Base-by-base conservation (phyloP, 2,329 filamentous ascomycete species). In the Mycosphaerelloides madeirae region DNA sequence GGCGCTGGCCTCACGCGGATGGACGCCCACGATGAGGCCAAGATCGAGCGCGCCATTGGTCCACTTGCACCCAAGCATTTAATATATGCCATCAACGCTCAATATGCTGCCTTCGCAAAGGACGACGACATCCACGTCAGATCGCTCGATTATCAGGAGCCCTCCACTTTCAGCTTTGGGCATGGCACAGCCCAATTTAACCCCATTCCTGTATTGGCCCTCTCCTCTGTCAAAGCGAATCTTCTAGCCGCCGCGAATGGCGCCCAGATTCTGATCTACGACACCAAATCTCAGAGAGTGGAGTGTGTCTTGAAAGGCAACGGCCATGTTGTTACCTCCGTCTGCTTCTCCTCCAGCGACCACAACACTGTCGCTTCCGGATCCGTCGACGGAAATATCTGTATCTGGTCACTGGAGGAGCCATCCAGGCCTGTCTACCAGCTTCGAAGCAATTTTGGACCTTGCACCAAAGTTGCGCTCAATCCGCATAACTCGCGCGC, bases 201-300 rank as follows among this genome's bases (percentile, higher is more conserved):
- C 40, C 45, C 46, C 18, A 36, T 44, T 25, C 51, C 51, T 12
- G 46, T 56, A 6, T 22, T 57, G 42, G 44, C 50, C 14, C 49
- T 58, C 3, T 52, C 45, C 7, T 40, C 50, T n/a, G 35, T 43
- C 31, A 42, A 41, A 4, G 43, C 38, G n/a, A 48, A 50, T 22
- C 44, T 56, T 3, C 42, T 58, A n/a, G 52, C 55, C 14, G 48
- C 56, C 31, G 51, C 55, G 4, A 49, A 41, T 5, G 55, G 54
- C 12, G 31, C 50, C 13, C 48, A 55, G 31, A 50, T 56, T 22
- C 41, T 49, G 13, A 42, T 58, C 20, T 55, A 51, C 43, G 50
- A 58, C 42, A 36, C 55, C 11, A 39, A 46, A 1, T 39, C 35
- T 6, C 46, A 41, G n/a, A 43, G 29, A 12, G 42, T 48, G 20